phyloP scores from a whole-genome alignment of 768 basidiomycete species.

The Naganishia randhawae region DNA sequence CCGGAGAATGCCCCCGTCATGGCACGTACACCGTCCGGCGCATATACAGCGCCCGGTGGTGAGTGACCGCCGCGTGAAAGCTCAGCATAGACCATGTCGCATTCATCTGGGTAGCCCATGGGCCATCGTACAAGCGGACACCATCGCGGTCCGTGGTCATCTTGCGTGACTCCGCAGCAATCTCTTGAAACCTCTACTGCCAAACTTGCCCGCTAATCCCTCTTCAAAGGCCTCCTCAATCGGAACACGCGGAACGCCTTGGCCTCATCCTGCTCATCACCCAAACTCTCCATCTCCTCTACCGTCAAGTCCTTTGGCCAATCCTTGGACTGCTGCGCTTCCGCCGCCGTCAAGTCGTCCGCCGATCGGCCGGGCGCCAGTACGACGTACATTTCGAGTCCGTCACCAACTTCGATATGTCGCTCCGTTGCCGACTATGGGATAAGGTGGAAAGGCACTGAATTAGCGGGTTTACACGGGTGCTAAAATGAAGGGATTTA shows the following conservation, averaged over 20 bases:
- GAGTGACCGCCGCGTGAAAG: too few species aligned
- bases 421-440: slow-evolving; percentile 76
- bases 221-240: slow-evolving; percentile 29
- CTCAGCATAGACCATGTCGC: too few species aligned
- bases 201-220: slow-evolving; percentile 23
- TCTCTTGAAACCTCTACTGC: too few species aligned
- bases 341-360: slow-evolving; percentile 52
- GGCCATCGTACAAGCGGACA: too few species aligned
- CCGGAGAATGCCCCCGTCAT: neutral
- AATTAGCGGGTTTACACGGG: neutral
- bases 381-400: slow-evolving; percentile 84
- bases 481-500: neutral
- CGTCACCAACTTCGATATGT: slow-evolving; percentile 98
- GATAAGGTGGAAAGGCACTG: neutral
- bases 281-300: slow-evolving; percentile 40
- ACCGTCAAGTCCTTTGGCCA: slow-evolving; percentile 40
- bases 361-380: slow-evolving; percentile 65
- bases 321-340: slow-evolving; percentile 26
- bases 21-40: too few species aligned
- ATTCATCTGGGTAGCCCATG: too few species aligned
- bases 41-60: too few species aligned
- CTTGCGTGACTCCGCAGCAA: too few species aligned
- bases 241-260: slow-evolving; percentile 23
- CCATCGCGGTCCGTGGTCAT: too few species aligned
- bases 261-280: slow-evolving; percentile 36